Conservation (phyloP, 805 yeast genomes). For the Hanseniaspora lindneri region DNA sequence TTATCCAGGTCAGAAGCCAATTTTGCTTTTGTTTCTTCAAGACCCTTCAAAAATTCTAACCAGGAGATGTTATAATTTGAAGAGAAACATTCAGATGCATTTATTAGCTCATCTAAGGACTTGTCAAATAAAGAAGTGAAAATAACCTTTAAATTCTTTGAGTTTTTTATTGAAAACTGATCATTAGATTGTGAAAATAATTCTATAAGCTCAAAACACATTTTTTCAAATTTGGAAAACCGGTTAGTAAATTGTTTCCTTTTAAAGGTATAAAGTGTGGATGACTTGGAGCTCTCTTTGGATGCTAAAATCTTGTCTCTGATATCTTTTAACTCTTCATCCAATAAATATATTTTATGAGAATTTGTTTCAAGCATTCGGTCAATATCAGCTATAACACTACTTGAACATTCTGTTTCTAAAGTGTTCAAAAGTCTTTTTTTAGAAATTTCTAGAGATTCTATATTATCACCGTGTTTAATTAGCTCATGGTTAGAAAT, state of each 20-base stretch:
- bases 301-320: conserved; percentile 39
- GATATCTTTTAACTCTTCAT: conserved; percentile 41
- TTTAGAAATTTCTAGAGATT: conserved; percentile 33
- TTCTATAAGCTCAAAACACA: background rate
- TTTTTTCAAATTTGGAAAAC: background rate
- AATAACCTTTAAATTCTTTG: too few relatives aligned
- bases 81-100: too few relatives aligned
- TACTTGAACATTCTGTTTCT: background rate
- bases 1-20: too few relatives aligned
- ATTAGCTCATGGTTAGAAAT: conserved; percentile 32
- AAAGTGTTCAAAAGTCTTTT: background rate
- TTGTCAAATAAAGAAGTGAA: too few relatives aligned
- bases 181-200: background rate
- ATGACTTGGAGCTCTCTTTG: conserved; percentile 46
- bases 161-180: background rate
- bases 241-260: conserved; percentile 18
- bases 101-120: too few relatives aligned
- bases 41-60: too few relatives aligned
- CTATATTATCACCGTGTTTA: conserved; percentile 30
- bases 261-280: conserved; percentile 40
- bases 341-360: conserved; percentile 28
- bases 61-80: too few relatives aligned
- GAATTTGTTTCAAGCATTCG: conserved; percentile 26
- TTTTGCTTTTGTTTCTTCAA: too few relatives aligned
- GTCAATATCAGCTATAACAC: background rate